Base-by-base conservation (phyloP, 805 yeast species). In the Yarrowia hollandica region DNA sequence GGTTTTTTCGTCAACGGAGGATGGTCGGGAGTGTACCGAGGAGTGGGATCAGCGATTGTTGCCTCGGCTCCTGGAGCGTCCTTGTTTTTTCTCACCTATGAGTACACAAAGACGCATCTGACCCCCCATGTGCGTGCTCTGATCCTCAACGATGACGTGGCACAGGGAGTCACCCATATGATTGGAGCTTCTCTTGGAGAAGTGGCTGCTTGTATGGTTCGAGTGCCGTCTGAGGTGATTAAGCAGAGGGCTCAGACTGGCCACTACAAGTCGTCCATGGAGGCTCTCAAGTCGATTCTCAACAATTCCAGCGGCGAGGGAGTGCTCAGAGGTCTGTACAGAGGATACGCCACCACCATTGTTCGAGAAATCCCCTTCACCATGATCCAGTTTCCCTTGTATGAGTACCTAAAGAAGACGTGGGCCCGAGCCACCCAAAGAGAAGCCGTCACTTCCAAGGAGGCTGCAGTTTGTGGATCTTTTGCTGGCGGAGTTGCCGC, bases 341-440 rank as follows among this genome's bases (percentile, higher is more conserved):
- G 98, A 64, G 99, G 99, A 7, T 94, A 96, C 90, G 77, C 82
- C 19, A 84, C 96, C 12, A 94, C 99, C 0, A 85, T 94, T 38
- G 79, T 91, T 83, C 79, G 99, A 62, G 99, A 94, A 67, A 92
- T 94, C 42, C 99, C 99, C 4, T 94, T 94, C 74, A 94, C 99
- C 0, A 79, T 91, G 70, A 90, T 94, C 60, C 99, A 94, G 69
- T 94, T 91, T 74, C 99, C 99, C 4, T 72, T 94, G 34, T 94
- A 94, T 70, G 99, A 94, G 69, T 81, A 77, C 69, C 70, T 94
- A 66, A 94, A 94, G 75, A 77, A 84, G 0, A 61, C 64, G n/a
- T 80, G 88, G 83, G 77, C 85, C 0, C 62, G 65, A 14, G 64
- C 66, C 19, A 75, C 75, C 59, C 71, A 71, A 2, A 67, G 72